Conservation (phyloP, 2,329 filamentous ascomycete species). For the Furcasterigmium furcatum region DNA sequence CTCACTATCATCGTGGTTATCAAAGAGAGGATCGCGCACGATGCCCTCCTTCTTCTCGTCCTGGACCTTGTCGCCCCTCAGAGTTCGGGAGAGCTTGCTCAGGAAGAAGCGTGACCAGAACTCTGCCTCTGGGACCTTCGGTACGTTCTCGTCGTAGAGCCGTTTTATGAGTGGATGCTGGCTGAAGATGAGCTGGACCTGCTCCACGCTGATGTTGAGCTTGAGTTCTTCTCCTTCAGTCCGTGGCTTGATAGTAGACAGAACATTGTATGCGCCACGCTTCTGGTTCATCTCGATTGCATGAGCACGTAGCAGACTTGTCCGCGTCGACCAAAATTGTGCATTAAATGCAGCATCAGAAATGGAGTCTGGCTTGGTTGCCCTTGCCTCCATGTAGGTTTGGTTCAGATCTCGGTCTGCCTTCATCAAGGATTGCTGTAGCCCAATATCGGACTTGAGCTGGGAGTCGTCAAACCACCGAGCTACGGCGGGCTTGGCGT, state of each 20-base stretch:
- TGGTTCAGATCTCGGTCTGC: constrained; percentile 72
- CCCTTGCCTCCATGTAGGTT: constrained; percentile 82
- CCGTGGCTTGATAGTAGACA: constrained; percentile 82
- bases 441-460: constrained; percentile 71
- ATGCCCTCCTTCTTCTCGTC: constrained; percentile 63
- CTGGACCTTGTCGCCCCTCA: constrained; percentile 83
- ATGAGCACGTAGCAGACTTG: constrained; percentile 82
- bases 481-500: constrained; percentile 49
- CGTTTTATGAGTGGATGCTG: constrained; percentile 89
- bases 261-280: constrained; percentile 87
- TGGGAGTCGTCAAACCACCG: constrained; percentile 78
- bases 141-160: constrained; percentile 92
- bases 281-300: constrained; percentile 86
- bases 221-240: constrained; percentile 72
- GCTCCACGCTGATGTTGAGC: constrained; percentile 84
- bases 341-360: constrained; percentile 77
- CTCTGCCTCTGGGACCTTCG: constrained; percentile 70
- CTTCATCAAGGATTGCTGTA: constrained; percentile 87
- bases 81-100: constrained; percentile 83
- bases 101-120: constrained; percentile 97
- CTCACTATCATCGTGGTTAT: constrained; percentile 77
- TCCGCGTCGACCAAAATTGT: constrained; percentile 92
- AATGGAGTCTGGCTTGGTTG: constrained; percentile 81
- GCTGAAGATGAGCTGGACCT: constrained; percentile 87
- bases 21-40: constrained; percentile 66